Evolutionary conservation across 768 basidiomycete species (phyloP).

Genomic region (Lactarius tabidus): DNA sequence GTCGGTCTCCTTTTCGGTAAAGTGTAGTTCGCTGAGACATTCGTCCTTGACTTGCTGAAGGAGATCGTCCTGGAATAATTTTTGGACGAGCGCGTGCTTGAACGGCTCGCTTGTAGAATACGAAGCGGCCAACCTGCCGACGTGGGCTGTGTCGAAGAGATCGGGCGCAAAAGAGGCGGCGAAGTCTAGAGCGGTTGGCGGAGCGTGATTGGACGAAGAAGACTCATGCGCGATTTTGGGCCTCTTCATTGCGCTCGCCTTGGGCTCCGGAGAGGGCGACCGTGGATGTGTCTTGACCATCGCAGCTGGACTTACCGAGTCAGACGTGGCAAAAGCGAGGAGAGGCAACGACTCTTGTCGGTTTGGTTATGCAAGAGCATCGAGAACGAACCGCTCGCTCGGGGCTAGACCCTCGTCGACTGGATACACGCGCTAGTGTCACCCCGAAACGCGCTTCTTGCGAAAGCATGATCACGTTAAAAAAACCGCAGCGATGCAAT

Average conservation of each 20-base stretch:
- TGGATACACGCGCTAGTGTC: not conserved
- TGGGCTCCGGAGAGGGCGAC: conserved; percentile 39
- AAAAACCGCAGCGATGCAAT: conserved; percentile 1
- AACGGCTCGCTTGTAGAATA: conserved; percentile 67
- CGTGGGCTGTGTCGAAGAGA: conserved; percentile 54
- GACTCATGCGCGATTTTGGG: conserved; percentile 38
- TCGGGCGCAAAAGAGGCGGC: conserved; percentile 44
- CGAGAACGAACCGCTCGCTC: not conserved
- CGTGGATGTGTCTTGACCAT: conserved; percentile 49
- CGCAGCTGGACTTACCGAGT: not conserved
- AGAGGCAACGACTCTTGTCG: not conserved
- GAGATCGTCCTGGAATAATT: conserved; percentile 80
- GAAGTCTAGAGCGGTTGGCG: conserved; percentile 27
- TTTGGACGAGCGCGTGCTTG: conserved; percentile 76
- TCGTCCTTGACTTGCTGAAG: conserved; percentile 80
- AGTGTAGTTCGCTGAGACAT: conserved; percentile 70
- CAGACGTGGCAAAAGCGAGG: not conserved
- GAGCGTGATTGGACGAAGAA: conserved; percentile 12
- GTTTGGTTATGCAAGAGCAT: not conserved
- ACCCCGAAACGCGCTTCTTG: not conserved
- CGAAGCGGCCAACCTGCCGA: conserved; percentile 48
- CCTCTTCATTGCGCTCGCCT: conserved; percentile 36
- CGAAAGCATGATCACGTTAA: not conserved
- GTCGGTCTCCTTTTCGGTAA: conserved; percentile 94
- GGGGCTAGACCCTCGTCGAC: conserved; percentile 18